Conservation (phyloP, 2,329 filamentous ascomycete genomes). For the Fusarium equiseti region DNA sequence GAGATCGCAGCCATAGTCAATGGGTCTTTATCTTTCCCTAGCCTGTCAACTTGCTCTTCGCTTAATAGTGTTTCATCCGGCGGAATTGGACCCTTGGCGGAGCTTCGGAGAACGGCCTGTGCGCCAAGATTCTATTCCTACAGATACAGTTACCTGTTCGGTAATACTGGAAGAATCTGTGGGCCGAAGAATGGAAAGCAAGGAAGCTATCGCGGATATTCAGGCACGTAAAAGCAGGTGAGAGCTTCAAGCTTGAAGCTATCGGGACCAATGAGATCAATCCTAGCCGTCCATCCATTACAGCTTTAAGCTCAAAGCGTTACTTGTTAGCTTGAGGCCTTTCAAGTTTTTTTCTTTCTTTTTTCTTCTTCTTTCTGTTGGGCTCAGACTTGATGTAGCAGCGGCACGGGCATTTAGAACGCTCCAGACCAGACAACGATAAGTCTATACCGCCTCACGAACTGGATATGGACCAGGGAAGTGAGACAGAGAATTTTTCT, state of each 20-base stretch:
- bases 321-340: constrained; percentile 28
- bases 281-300: constrained; percentile 15
- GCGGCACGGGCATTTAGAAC: constrained; percentile 35
- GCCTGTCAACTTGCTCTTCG: constrained; percentile 3
- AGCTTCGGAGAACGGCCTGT: constrained; percentile 34
- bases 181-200: constrained; percentile 38
- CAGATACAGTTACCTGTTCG: neutral
- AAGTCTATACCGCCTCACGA: constrained; percentile 10
- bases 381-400: constrained; percentile 13
- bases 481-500: constrained; percentile 21
- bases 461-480: constrained; percentile 1
- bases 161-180: constrained; percentile 34
- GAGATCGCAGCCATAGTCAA: constrained; percentile 32
- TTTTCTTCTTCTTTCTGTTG: neutral
- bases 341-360: constrained; percentile 18
- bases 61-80: constrained; percentile 8
- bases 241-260: constrained; percentile 2
- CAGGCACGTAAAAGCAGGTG: constrained; percentile 30
- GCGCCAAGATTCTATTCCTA: constrained; percentile 21
- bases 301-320: constrained; percentile 22
- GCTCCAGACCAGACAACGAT: constrained; percentile 36
- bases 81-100: constrained; percentile 40
- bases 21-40: neutral
- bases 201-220: constrained; percentile 34
- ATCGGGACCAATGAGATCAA: constrained; percentile 26